Evolutionary conservation across 257 asterid species (phyloP), one percentile per base, ranked within the genome.

Genomic region (Ligustrum vulgare): DNA sequence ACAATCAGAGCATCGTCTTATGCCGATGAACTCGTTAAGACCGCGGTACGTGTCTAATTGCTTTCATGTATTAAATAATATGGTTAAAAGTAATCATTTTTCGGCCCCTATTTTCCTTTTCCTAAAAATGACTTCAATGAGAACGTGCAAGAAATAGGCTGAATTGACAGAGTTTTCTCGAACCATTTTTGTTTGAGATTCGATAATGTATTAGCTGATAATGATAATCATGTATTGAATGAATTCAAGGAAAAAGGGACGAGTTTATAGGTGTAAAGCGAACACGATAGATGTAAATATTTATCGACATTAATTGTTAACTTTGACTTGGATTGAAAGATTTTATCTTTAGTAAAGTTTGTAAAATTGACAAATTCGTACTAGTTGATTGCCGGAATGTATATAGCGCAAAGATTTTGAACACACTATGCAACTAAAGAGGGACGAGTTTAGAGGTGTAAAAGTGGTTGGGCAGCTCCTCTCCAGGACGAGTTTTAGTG

Each of bases 11-110:
- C 96, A 31, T 89, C 97, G 56, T 86, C 98, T 60, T 93, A 93
- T 8, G 91, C 93, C 31, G 95, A 93, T 81, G 98, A 93, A 80
- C 98, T 93, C 69, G 87, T 93, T 76, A 93, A 91, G 78, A 93
- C 98, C 20, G 95, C 98, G 79, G 96, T 91, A 80, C 9, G 87
- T 83, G 20, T 67, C 67, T 22, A 10, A 2, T 11, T 31, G 37
- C 41, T 47, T 31, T 35, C 22, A 54, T 54, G 62, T 28, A 51
- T 9, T 37, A 37, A 37, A 37, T 37, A 37, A 8, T 8, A 37
- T 37, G 15, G 47, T 54, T n/a, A 13, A 43, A 43, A 43, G 0
- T 18, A 43, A 3, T 12, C 54, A 45, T 13, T 43, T 5, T 0
- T 43, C n/a, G 6, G n/a, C 16, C 51, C 51, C 1, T 43, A 12